Evolutionary conservation across 2,329 filamentous ascomycete species (phyloP).

Genomic region (Curvularia eragrostidis): DNA sequence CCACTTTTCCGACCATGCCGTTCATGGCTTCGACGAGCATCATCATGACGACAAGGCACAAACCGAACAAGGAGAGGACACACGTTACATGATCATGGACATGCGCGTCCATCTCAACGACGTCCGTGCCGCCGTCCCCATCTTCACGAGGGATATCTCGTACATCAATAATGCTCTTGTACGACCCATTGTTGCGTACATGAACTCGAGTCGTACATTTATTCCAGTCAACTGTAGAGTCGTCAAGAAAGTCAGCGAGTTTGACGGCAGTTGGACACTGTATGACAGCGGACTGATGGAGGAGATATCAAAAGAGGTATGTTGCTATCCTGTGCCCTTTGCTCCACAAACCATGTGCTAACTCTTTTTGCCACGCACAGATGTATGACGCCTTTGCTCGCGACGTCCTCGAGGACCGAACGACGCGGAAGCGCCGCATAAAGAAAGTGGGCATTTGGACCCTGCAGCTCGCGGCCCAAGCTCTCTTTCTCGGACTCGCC

Average conservation of each 20-base stretch:
- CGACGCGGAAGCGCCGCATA: constrained; percentile 82
- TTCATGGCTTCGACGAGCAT: constrained; percentile 38
- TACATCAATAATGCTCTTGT: constrained; percentile 97
- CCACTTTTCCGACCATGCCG: constrained; percentile 46
- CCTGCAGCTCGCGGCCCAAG: constrained; percentile 87
- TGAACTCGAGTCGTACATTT: constrained; percentile 93
- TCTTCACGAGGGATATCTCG: constrained; percentile 89
- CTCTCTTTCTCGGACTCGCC: constrained; percentile 92
- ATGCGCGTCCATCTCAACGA: constrained; percentile 94
- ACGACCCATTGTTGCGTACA: constrained; percentile 95
- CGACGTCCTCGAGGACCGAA: constrained; percentile 89
- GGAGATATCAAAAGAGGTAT: constrained; percentile 82
- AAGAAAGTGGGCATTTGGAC: constrained; percentile 98
- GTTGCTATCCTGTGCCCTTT: neutral
- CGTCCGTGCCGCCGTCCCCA: constrained; percentile 87
- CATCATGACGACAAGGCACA: constrained; percentile 25
- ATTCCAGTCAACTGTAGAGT: constrained; percentile 95
- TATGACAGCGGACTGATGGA: constrained; percentile 95
- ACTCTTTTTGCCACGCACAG: constrained; percentile 45
- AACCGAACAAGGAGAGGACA: constrained; percentile 59
- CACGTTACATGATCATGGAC: constrained; percentile 89
- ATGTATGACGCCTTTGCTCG: constrained; percentile 93
- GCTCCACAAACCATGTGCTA: constrained; percentile 4
- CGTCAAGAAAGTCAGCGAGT: constrained; percentile 86
- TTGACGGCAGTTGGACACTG: constrained; percentile 93